Conservation (phyloP, 2,329 filamentous ascomycete genomes). For the Biscogniauxia mediterranea region DNA sequence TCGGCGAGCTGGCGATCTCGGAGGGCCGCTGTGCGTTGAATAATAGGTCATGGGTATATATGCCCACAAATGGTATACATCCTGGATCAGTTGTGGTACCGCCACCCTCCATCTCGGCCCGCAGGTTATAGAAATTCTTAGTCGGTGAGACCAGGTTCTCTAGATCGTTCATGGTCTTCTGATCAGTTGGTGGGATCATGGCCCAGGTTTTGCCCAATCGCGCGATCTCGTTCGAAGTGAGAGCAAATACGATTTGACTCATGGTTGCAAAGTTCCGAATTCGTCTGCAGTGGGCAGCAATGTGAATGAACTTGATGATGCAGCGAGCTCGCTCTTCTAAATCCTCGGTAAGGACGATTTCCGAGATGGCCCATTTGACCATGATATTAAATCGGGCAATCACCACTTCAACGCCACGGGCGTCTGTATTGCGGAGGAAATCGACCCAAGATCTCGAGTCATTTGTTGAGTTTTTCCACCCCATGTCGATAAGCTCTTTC, state of each 20-base stretch:
- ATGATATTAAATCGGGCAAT: conserved; percentile 86
- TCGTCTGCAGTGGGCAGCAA: conserved; percentile 70
- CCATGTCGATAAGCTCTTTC: conserved; percentile 82
- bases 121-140: conserved; percentile 73
- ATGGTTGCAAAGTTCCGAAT: conserved; percentile 83
- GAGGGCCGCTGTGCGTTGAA: conserved; percentile 79
- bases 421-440: conserved; percentile 70
- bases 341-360: conserved; percentile 71
- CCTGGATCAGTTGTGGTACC: conserved; percentile 58
- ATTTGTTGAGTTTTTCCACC: conserved; percentile 70
- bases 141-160: conserved; percentile 73
- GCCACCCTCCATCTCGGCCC: conserved; percentile 74
- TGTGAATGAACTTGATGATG: conserved; percentile 79
- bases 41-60: conserved; percentile 80
- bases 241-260: conserved; percentile 75
- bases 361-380: conserved; percentile 82
- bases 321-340: conserved; percentile 71
- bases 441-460: conserved; percentile 77
- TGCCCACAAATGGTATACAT: conserved; percentile 81
- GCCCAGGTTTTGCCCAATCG: conserved; percentile 70
- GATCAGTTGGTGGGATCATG: conserved; percentile 63
- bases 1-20: conserved; percentile 67
- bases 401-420: conserved; percentile 76
- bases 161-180: conserved; percentile 64
- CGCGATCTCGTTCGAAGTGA: conserved; percentile 70